Evolutionary conservation across 2,329 filamentous ascomycete species (phyloP), one percentile per base, ranked within the genome.

Genomic region (Cyphellophora europaea): DNA sequence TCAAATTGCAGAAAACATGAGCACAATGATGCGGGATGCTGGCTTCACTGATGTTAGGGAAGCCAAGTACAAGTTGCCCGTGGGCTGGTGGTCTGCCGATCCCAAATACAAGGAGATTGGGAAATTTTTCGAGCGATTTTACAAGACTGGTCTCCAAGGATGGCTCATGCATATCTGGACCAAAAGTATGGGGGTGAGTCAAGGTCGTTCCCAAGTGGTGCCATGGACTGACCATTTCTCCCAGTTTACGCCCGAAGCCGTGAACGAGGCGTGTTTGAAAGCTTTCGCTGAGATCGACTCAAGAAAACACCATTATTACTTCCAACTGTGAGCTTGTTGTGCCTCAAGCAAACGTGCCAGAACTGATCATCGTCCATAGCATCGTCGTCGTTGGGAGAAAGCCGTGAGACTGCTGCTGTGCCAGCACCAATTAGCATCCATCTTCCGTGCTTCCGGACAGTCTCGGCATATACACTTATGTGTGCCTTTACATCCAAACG

Each of bases 31-130:
- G 6, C 36, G 34, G 11, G 41, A 52, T 12, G 50, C 53, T 6
- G 66, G 67, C 2, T 70, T 69, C 43, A 57, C 57, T 4, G 58
- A 67, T 40, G 57, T 70, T 2, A 54, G 58, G 6, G 60, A 65
- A 46, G 48, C 48, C 37, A 48, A 48, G 21, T 63, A 54, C 44
- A 59, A 61, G 34, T 58, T 59, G 53, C 62, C 64, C 0, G 49
- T 66, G 11, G 59, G 60, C 3, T 52, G 55, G 6, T 67, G 63
- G 63, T 52, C 53, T 21, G 51, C 44, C 5, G 58, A 61, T 36
- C 42, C 48, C 19, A 52, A 47, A 32, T 36, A 57, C 32, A 64
- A 64, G 44, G 55, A 61, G 34, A 51, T 59, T 27, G 60, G 62
- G 29, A 40, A 40, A 31, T 51, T 48, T 36, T 49, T 47, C 40